Evolutionary conservation across 2,329 filamentous ascomycete species (phyloP), one percentile per base, ranked within the genome.

Genomic region (Massarina eburnea): DNA sequence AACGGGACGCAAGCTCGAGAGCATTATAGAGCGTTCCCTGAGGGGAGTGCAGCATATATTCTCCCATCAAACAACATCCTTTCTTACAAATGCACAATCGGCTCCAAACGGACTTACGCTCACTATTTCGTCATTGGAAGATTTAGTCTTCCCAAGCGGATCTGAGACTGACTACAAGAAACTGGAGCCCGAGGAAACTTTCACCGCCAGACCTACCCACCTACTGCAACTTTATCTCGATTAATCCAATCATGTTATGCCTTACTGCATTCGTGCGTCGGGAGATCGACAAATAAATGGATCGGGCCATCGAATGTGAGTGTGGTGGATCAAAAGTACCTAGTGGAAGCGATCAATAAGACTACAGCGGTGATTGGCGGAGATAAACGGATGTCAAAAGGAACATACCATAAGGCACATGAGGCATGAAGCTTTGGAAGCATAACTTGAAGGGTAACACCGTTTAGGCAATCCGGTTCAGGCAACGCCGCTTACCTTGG

Each of bases 91-190:
- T 44, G 26, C 42, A 18, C 3, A 8, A 18, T 17, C 26, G 42
- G 42, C 20, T 21, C 7, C 32, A 44, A n/a, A 19, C 42, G 42
- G 42, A 32, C 12, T 39, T 44, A 43, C 3, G 14, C 19, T 30
- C 24, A 15, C 9, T 5, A 26, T 34, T 42, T 33, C 39, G 39
- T 42, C 30, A 42, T 42, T 34, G 27, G 22, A 30, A 30, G 24
- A 32, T 32, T 37, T 29, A 22, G 20, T 37, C 20, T 34, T 15
- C 39, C 27, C 18, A 24, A 42, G 39, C 24, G 39, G 39, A 35
- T 24, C 18, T 8, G 3, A 12, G 17, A 8, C 18, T 29, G 9
- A n/a, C 24, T 15, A 21, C 14, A 40, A 19, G 12, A 19, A 40
- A 26, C n/a, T 17, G 17, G 33, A 35, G 21, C 29, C 14, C 21